Base-by-base conservation (phyloP, 1,284 basidiomycete species). In the Mycena citricolor region DNA sequence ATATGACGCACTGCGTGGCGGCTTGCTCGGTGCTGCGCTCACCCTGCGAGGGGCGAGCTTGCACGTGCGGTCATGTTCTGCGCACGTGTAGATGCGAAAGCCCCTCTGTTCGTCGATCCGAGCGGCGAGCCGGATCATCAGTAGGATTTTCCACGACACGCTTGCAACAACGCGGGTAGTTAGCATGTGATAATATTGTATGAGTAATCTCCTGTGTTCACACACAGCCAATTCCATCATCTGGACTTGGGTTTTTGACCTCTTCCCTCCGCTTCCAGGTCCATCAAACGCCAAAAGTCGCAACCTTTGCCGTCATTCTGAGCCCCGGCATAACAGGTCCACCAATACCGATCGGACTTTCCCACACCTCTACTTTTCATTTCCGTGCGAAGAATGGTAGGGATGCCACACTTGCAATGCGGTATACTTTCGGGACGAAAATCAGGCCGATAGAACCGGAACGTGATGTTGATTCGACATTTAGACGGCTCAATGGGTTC, bases 301-400 rank as follows among this genome's bases (percentile, higher is more conserved):
- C 93, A 97, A 0, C 85, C 86, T 63, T 92, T 90, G 17, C 90
- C 82, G 14, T 90, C 82, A 46, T 90, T 91, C 64, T 88, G 83
- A 13, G 83, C 83, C 0, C 85, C 85, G 8, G 81, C 84, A 59
- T 89, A 87, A 57, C 92, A 94, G 35, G 80, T 74, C 90, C 93
- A 94, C 80, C 91, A 94, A 59, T 88, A 93, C 35, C 75, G 73
- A 61, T 77, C 74, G 2, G 67, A 70, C 44, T 68, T 58, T 5
- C 67, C 73, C 50, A 70, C 70, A 31, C 61, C 68, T 37, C 76
- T 65, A 42, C 79, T 78, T 60, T 88, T 89, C 84, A 88, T 88
- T 56, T 91, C 87, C 1, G 87, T 75, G n/a, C 86, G 68, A 35
- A 92, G 66, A 30, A 87, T 77, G 42, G 81, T 84, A 3, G 90